Evolutionary conservation across 139 green algal species (phyloP), one percentile per base, ranked within the genome.

Genomic region (Coelastrella sp.): DNA sequence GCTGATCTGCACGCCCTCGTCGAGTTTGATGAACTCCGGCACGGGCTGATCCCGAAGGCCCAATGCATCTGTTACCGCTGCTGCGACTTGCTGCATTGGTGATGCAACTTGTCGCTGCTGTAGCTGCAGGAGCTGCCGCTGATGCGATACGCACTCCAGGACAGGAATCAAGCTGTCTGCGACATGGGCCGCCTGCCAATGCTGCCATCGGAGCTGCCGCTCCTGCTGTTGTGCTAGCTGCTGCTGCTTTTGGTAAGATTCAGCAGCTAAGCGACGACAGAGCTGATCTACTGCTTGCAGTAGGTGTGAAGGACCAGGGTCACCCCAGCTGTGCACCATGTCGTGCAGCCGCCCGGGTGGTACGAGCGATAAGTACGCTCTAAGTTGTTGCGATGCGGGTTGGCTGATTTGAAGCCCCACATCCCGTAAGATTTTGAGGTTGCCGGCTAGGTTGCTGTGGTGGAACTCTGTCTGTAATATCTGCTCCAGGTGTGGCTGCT

Each of bases 381-480:
- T 61, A 32, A 87, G 32, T 64, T 87, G 23, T 61, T 32, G 16
- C 32, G 61, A 61, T 10, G 32, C 17, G 6, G 11, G 61, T 6
- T 47, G 32, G 7, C 23, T 16, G 7, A 32, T 7, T 14, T 22
- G 4, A 19, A 77, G 17, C 61, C 61, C 81, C 4, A 47, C 3
- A 14, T 17, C 56, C 47, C n/a, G 23, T 14, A 77, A 58, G 16
- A 77, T 10, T 22, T 32, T 17, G 59, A 86, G 7, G 64, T 87
- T 87, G 61, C 54, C 5, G 56, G 13, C 11, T 6, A 77, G 66
- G 2, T 59, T 78, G 32, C 23, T 65, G 81, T 57, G 32, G 13
- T 74, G 66, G 61, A 87, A 77, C 23, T 7, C 61, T 78, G 64
- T 65, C 32, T 78, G 81, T 16, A 77, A 10, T 59, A 74, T 73